Base-by-base conservation (phyloP, 2,329 filamentous ascomycete species). In the Cephalotrichum gorgonifer region DNA sequence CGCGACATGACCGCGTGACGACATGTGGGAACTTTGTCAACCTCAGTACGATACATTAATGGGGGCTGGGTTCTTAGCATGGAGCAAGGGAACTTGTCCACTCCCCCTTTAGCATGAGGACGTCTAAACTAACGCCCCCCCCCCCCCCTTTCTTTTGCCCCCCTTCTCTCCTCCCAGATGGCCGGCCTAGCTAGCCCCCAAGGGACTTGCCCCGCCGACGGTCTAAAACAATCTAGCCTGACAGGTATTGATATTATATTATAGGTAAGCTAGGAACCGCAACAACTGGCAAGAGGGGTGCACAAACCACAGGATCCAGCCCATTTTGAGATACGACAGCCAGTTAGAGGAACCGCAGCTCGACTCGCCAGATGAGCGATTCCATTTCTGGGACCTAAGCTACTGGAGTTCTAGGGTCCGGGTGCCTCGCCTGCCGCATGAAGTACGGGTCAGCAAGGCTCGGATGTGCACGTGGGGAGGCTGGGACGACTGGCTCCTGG, bases 1-100 rank as follows among this genome's bases (percentile, higher is more conserved):
- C 47, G 47, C 47, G 39, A 35, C 45, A 27, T 43, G 47, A 44
- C 41, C 39, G 41, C 39, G 39, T 49, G 47, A 49, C 30, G 23
- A 28, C 23, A 17, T 43, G 39, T 28, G 23, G 39, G 27, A 48
- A 43, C 26, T 43, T 48, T 48, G 46, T 48, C 7, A 41, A 43
- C 41, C 39, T 25, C 47, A 23, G 30, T 33, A 22, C 26, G 46
- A 48, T 31, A 43, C 27, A 44, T 42, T 30, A 28, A n/a, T n/a
- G n/a, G n/a, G n/a, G n/a, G n/a, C 9, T 39, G 28, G 20, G 25
- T 44, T 30, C 22, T 20, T 22, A 20, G n/a, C 35, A 22, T 39
- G 35, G 35, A 39, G 6, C 12, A 30, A 30, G 11, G 7, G 12
- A 3, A 8, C 12, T 12, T 31, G 3, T 30, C n/a, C 26, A 27